phyloP scores from a whole-genome alignment of 768 basidiomycete species.

The Lactarius akahatsu region DNA sequence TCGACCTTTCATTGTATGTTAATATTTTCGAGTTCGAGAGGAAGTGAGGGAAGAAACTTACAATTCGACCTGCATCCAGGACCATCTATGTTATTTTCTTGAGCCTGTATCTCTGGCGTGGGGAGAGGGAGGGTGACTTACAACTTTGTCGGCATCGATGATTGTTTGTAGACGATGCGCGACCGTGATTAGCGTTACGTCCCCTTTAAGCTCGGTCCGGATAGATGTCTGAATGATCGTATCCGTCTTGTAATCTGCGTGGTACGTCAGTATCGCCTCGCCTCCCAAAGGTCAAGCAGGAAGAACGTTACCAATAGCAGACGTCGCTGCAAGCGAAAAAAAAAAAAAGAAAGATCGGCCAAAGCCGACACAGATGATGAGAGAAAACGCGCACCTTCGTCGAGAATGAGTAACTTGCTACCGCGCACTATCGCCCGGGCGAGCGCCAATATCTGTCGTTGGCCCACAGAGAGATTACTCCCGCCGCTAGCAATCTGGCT shows the following conservation, averaged over 20 bases:
- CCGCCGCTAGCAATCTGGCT: conserved; percentile 46
- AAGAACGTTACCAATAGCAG: conserved; percentile 41
- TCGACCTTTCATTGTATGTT: conserved; percentile 36
- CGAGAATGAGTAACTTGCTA: conserved; percentile 57
- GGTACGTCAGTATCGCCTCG: not conserved
- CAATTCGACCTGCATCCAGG: conserved; percentile 43
- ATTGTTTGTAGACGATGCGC: conserved; percentile 61
- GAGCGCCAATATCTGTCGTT: conserved; percentile 58
- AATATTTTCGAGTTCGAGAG: no score
- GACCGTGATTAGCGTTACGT: conserved; percentile 54
- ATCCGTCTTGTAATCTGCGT: conserved; percentile 56
- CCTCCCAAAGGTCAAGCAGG: no score
- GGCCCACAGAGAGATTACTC: conserved; percentile 52
- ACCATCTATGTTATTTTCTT: conserved; percentile 38
- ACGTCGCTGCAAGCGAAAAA: conserved; percentile 39
- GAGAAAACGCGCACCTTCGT: conserved; percentile 46
- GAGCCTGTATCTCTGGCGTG: not conserved
- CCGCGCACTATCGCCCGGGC: conserved; percentile 58
- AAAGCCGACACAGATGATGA: not conserved
- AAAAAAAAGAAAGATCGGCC: not conserved
- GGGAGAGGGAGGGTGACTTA: conserved; percentile 30
- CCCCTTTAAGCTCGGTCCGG: conserved; percentile 43
- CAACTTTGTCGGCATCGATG: conserved; percentile 61
- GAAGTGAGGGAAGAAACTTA: conserved; percentile 30
- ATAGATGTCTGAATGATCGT: conserved; percentile 55